Percentiles rank a stretch among this genome's conserved stretches.
Evolutionary conservation across 2,329 filamentous ascomycete species (phyloP).

Genomic region (Cladosporium sp.): DNA sequence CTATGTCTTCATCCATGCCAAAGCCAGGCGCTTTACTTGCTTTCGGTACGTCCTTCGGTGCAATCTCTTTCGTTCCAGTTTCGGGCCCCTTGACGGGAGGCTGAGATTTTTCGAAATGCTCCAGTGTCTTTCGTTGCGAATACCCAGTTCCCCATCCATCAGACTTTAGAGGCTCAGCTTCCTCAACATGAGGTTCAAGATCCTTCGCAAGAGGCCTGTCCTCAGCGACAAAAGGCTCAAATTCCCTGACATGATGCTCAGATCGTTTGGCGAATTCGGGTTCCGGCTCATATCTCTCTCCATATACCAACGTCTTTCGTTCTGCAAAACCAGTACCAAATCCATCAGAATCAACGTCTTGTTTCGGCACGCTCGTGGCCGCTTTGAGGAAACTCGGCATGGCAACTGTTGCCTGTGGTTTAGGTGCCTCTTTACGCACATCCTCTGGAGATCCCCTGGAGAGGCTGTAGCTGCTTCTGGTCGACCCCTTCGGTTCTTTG

Average conservation of each 20-base stretch:
- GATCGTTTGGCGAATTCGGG: neutral
- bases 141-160: constrained; percentile 2
- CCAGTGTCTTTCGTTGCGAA: neutral
- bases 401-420: neutral
- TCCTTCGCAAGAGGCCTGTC: neutral
- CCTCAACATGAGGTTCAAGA: neutral
- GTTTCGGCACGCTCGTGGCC: neutral
- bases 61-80: neutral
- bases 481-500: too few species aligned
- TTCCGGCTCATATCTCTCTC: neutral
- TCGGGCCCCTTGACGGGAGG: neutral
- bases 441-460: too few species aligned
- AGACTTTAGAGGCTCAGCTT: neutral
- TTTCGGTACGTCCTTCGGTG: neutral
- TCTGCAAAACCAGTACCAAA: constrained; percentile 1
- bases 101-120: neutral
- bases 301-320: constrained; percentile 4
- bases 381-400: constrained; percentile 9
- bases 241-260: too few species aligned
- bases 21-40: neutral
- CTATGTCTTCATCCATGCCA: neutral
- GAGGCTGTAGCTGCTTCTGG: too few species aligned
- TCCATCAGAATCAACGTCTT: neutral
- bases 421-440: neutral
- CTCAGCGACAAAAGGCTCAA: too few species aligned